These are phyloP conservation scores for Pythium dissimile DNA, from an alignment of 352 stramenopile species.

Conservation along the genomic window DNA sequence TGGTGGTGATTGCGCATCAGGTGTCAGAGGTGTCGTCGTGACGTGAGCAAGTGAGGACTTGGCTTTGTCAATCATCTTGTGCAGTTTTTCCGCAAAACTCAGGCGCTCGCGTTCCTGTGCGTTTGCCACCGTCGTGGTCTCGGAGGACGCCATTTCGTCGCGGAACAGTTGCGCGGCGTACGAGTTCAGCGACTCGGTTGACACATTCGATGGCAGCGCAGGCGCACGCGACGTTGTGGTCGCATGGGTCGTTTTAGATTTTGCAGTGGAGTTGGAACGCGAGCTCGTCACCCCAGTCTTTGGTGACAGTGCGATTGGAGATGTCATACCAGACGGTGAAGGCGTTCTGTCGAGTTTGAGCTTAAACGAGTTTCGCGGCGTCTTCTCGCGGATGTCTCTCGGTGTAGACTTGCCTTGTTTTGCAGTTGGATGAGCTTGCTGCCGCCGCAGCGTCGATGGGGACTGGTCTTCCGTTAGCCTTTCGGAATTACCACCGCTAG, in stretches of 20 bases:
- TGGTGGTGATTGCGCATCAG: not conserved
- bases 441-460: constrained; percentile 11
- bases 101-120: constrained; percentile 49
- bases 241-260: constrained; percentile 10
- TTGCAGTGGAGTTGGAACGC: constrained; percentile 6
- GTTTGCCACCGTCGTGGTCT: not conserved
- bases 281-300: not conserved
- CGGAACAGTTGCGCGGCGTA: constrained; percentile 67
- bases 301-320: constrained; percentile 20
- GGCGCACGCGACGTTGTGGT: not conserved
- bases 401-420: not conserved
- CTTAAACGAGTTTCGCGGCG: constrained; percentile 9
- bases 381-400: not conserved
- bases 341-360: constrained; percentile 7
- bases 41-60: constrained; percentile 50
- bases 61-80: constrained; percentile 87
- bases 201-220: constrained; percentile 15
- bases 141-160: constrained; percentile 26
- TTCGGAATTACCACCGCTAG: not conserved
- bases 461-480: constrained; percentile 7
- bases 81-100: constrained; percentile 82
- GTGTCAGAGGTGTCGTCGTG: constrained; percentile 4
- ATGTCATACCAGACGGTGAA: constrained; percentile 22
- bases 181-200: constrained; percentile 63
- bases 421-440: constrained; percentile 1